A percentile compares a stretch with the other conserved stretches of the same genome.
Conservation (phyloP, 2,329 filamentous ascomycete species). For the Phoma sp. region DNA sequence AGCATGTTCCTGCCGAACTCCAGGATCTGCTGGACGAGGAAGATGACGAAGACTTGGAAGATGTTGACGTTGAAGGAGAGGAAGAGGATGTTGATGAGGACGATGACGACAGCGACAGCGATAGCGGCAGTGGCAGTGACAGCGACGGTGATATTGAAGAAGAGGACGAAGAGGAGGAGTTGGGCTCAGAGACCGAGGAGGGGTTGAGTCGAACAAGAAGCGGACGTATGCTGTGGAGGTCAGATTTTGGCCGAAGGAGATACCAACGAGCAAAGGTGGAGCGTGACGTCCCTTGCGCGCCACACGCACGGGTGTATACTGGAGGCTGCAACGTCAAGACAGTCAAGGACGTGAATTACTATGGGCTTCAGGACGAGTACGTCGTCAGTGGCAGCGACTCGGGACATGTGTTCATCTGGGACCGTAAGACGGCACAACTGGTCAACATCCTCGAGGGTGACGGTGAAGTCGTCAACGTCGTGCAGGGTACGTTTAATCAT, state of each 20-base stretch:
- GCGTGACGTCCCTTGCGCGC: conserved; percentile 60
- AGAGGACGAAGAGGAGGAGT: conserved; percentile 39
- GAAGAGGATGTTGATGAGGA: conserved; percentile 36
- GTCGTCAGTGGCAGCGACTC: conserved; percentile 72
- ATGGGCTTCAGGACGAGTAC: conserved; percentile 71
- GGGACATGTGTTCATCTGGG: conserved; percentile 74
- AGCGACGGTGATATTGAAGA: conserved; percentile 43
- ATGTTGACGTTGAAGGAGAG: conserved; percentile 11
- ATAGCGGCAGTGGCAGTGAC: too few relatives aligned
- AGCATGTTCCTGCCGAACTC: background rate
- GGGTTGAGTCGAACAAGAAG: conserved; percentile 46
- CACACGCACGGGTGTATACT: conserved; percentile 64
- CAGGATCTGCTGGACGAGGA: conserved; percentile 38
- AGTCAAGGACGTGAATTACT: conserved; percentile 75
- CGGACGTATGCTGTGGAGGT: conserved; percentile 55
- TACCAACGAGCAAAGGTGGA: conserved; percentile 60
- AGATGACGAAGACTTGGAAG: conserved; percentile 38
- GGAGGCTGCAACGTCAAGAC: conserved; percentile 73
- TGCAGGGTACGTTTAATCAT: conserved; percentile 60
- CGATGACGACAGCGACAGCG: conserved; percentile 34
- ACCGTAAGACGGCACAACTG: conserved; percentile 66
- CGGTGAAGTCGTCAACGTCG: conserved; percentile 73
- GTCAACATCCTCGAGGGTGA: conserved; percentile 72
- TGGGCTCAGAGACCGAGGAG: conserved; percentile 42
- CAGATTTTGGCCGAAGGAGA: conserved; percentile 57